Evolutionary conservation across 257 asterid genomes (phyloP), one percentile per base, ranked within the genome.

Genomic region (Solanum gandarillasii): DNA sequence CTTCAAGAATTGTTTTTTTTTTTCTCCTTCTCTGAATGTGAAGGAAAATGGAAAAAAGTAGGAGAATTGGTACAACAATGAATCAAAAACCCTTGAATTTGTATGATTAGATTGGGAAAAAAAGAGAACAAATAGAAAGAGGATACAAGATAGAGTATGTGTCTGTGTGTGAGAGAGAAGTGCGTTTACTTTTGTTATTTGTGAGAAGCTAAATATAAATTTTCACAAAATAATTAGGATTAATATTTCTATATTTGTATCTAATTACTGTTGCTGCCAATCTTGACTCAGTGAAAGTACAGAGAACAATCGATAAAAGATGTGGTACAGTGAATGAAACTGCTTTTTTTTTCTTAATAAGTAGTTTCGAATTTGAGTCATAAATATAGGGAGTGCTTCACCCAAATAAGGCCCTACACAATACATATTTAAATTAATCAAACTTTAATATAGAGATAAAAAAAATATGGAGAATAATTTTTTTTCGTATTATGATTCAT

Each of bases 71-170:
- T 73, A 34, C 10, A 18, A 6, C 29, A n/a, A 76, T 38, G 83
- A 76, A 48, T 18, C 41, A 73, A 52, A 39, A 79, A 88, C 78
- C 31, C 91, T 90, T 70, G 82, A 88, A 71, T 79, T 73, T 85
- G 62, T 83, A 89, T 84, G 92, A 83, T 90, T 72, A 55, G 87
- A 88, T 87, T 52, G 9, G 86, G 7, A 55, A 88, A 86, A 75
- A 79, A 43, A 78, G 38, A 78, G 65, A 79, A 46, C 18, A 43
- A 79, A 14, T n/a, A 9, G 25, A 43, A 27, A 79, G 39, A 52
- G 35, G 29, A 82, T 60, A 48, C 86, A 10, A 31, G 41, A 48
- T 9, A 3, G 25, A 12, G 85, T 25, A 68, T 16, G 85, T 43
- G 58, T 48, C 23, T 16, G 39, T 18, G 84, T 35, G 84, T 68